Evolutionary conservation across 2,329 filamentous ascomycete species (phyloP).

Genomic region (Hypoxylon sp.): DNA sequence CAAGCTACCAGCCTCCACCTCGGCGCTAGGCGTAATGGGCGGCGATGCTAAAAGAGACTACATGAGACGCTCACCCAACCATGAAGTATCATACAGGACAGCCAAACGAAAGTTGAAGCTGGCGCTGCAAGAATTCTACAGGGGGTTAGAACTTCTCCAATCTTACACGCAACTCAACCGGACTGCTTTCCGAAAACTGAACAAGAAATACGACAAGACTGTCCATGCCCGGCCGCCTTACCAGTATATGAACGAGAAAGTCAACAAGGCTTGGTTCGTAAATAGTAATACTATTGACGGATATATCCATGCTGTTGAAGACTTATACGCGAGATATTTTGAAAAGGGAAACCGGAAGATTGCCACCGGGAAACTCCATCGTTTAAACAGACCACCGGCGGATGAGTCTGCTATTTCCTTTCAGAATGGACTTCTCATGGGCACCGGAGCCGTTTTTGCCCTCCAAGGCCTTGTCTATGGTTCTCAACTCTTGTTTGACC

Average conservation of each 20-base stretch:
- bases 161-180: conserved; percentile 89
- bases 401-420: conserved; percentile 68
- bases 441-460: conserved; percentile 71
- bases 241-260: conserved; percentile 89
- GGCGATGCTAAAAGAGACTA: conserved; percentile 57
- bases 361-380: conserved; percentile 85
- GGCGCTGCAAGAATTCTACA: conserved; percentile 92
- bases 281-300: conserved; percentile 84
- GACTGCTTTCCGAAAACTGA: conserved; percentile 95
- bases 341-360: conserved; percentile 93
- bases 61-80: conserved; percentile 56
- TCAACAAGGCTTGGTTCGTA: conserved; percentile 91
- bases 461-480: conserved; percentile 73
- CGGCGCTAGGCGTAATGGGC: conserved; percentile 48
- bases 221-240: conserved; percentile 79
- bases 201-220: conserved; percentile 98
- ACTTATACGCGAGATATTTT: conserved; percentile 94
- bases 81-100: conserved; percentile 81
- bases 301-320: conserved; percentile 82
- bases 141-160: conserved; percentile 89
- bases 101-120: conserved; percentile 93
- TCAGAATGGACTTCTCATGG: conserved; percentile 71
- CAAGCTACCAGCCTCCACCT: conserved; percentile 62
- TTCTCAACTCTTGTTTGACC: conserved; percentile 58
- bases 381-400: conserved; percentile 66